Percentiles rank a stretch among this genome's conserved stretches.
Conservation (phyloP, 2,329 filamentous ascomycete genomes). For the Exophiala xenobiotica region DNA sequence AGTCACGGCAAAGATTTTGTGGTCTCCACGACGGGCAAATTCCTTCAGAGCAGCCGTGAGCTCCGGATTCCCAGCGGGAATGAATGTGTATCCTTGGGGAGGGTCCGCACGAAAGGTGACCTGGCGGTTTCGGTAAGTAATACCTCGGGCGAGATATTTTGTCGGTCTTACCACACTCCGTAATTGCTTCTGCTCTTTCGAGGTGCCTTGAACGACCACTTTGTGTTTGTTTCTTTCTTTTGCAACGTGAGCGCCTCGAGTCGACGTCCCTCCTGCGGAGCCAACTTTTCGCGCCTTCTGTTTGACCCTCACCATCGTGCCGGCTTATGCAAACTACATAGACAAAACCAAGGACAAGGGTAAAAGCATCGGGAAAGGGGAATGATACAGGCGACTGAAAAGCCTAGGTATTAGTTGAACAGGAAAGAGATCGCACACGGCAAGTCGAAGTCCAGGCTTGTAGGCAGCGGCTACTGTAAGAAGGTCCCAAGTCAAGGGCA, state of each 20-base stretch:
- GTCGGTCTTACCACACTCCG: conserved; percentile 49
- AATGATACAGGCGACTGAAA: conserved; percentile 1
- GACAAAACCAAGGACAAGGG: conserved; percentile 8
- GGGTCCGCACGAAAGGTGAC: conserved; percentile 56
- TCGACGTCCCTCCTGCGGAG: conserved; percentile 11
- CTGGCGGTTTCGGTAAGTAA: conserved; percentile 38
- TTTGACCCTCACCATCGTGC: conserved; percentile 20
- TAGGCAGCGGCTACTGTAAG: conserved; percentile 14
- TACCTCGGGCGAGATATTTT: conserved; percentile 1
- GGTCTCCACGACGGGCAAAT: conserved; percentile 54
- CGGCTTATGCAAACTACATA: conserved; percentile 16
- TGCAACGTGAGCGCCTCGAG: conserved; percentile 24
- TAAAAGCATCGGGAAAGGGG: conserved; percentile 14
- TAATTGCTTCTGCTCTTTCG: conserved; percentile 61
- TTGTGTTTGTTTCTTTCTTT: conserved; percentile 51
- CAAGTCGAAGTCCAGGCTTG: conserved; percentile 2
- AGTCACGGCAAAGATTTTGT: conserved; percentile 59
- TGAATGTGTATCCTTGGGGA: conserved; percentile 60
- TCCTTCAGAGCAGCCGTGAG: conserved; percentile 62
- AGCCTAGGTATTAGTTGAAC: conserved; percentile 8
- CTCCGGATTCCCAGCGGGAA: conserved; percentile 59
- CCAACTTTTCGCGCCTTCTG: conserved; percentile 12
- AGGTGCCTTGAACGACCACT: conserved; percentile 58
- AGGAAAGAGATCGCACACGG: conserved; percentile 8
- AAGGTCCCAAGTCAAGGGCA: neutral